Evolutionary conservation across 305 asterid genomes (phyloP).

Genomic region (Fraxinus paxiana): DNA sequence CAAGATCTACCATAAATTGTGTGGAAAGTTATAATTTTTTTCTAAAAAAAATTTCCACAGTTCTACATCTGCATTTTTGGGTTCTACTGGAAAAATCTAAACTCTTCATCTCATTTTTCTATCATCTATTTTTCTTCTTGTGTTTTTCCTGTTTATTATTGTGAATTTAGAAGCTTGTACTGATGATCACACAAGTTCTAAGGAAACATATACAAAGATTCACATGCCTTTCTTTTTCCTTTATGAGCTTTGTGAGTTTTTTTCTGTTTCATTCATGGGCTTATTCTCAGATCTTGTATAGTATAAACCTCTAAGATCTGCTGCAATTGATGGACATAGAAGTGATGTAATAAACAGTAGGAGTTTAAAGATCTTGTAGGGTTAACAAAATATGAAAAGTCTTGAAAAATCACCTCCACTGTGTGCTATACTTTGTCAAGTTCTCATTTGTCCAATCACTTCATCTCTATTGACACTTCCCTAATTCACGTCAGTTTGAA

Average conservation of each 20-base stretch:
- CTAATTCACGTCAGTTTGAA: slow-evolving; percentile 42
- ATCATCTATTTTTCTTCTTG: not conserved
- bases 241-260: slow-evolving; percentile 23
- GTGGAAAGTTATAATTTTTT: not conserved
- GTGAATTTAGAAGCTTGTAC: not conserved
- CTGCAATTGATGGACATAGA: slow-evolving; percentile 24
- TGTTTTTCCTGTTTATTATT: not conserved
- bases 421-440: slow-evolving; percentile 28
- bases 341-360: slow-evolving; percentile 20
- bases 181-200: slow-evolving; percentile 9
- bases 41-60: not conserved
- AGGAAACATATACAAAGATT: slow-evolving; percentile 27
- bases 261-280: not conserved
- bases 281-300: slow-evolving; percentile 25
- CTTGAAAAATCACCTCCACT: slow-evolving; percentile 10
- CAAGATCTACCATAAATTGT: not conserved
- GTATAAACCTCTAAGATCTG: slow-evolving; percentile 44
- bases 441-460: slow-evolving; percentile 34
- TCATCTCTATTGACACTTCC: slow-evolving; percentile 35
- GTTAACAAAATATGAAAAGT: slow-evolving; percentile 25
- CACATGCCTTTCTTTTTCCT: slow-evolving; percentile 31
- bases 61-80: not conserved
- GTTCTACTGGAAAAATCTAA: not conserved
- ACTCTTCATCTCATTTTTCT: not conserved
- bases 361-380: slow-evolving; percentile 21